Evolutionary conservation across 208 protist genomes (phyloP), one percentile per base, ranked within the genome.

Genomic region (Acanthamoeba culbertsoni): DNA sequence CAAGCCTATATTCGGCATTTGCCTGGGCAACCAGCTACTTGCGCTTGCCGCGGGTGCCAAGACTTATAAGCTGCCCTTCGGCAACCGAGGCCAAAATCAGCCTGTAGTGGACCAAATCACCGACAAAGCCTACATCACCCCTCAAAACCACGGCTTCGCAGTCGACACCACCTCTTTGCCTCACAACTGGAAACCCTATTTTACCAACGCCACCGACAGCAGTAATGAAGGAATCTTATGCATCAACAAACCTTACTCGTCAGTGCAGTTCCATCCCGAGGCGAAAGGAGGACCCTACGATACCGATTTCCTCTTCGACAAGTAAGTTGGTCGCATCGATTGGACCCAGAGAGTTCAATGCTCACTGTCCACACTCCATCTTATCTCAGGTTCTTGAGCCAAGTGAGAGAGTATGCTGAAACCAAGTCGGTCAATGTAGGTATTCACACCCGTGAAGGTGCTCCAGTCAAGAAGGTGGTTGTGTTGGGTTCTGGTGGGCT

Each of bases 21-120:
- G 99, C 96, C 99, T 99, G 94, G 99, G 99, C 53, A 99, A 99
- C 96, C 99, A 99, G 95, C 97, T 99, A 86, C 95, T 99, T 10
- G 97, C 97, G 37, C 96, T 99, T 57, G 98, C 99, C 0, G 98
- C 98, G 5, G 96, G 96, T 16, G 96, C 79, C 26, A 97, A 95
- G 33, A 99, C 98, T 18, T 98, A 98, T 95, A 99, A 99, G 97
- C 98, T 99, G 97, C 99, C 99, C 94, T 99, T 99, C 96, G 99
- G 99, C 89, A 99, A 99, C 96, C 53, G 86, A 73, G 99, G 99
- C 18, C 98, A 99, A 79, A 99, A 99, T 97, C 99, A 99, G 96
- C 99, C 99, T 35, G 98, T 97, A 93, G 95, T 98, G 35, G 96
- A 98, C 82, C 73, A 95, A 45, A 59, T 97, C 14, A 98, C 98